A percentile compares a stretch with the other conserved stretches of the same genome.
Evolutionary conservation across 345 rosid genomes (phyloP).

Genomic region (Durio zibethinus): DNA sequence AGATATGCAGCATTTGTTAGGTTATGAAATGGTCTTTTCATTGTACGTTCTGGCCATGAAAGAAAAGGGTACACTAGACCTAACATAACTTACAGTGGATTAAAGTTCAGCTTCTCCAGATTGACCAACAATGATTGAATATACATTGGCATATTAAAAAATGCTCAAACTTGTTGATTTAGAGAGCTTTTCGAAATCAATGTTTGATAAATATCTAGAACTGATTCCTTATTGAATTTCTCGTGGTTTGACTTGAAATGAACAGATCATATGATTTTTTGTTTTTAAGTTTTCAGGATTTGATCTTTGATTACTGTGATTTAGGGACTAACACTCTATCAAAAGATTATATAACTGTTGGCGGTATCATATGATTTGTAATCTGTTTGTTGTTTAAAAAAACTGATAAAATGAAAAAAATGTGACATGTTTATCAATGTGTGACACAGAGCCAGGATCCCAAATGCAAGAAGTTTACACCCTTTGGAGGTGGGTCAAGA

Average conservation of each 20-base stretch:
- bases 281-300: no score
- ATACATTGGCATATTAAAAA: neutral
- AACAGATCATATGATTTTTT: neutral
- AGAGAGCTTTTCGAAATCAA: neutral
- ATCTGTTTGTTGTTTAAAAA: neutral
- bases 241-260: neutral
- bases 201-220: neutral
- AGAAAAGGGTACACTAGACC: conserved; percentile 10
- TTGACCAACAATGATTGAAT: neutral
- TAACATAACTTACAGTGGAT: conserved; percentile 5
- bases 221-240: no score
- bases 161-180: conserved; percentile 4
- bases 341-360: no score
- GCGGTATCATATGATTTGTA: no score
- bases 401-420: neutral
- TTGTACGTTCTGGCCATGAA: conserved; percentile 10
- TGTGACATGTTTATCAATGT: neutral
- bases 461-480: conserved; percentile 50
- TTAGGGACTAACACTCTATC: no score
- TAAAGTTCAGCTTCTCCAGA: neutral
- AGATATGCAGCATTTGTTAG: conserved; percentile 4
- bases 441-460: conserved; percentile 37
- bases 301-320: no score
- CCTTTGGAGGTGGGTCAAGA: conserved; percentile 63
- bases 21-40: neutral